A percentile compares a stretch with the other conserved stretches of the same genome.
These are phyloP conservation scores for Trifolium pratense DNA, from an alignment of 306 rosid species.

Conservation along the genomic window DNA sequence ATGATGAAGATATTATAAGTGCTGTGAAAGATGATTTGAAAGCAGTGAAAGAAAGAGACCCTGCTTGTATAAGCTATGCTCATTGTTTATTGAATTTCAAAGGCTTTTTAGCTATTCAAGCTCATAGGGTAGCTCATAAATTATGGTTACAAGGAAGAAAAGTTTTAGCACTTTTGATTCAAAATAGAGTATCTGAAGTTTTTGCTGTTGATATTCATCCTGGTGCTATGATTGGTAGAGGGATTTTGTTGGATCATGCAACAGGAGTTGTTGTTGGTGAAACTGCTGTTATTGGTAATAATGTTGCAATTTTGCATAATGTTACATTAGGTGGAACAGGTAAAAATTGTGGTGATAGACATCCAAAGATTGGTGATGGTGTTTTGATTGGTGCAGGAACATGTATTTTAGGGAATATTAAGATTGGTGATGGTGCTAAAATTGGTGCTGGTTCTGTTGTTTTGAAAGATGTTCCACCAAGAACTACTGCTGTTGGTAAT, in stretches of 20 bases:
- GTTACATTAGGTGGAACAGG: slow-evolving; percentile 97
- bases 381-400: slow-evolving; percentile 94
- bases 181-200: slow-evolving; percentile 80
- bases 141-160: slow-evolving; percentile 71
- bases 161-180: slow-evolving; percentile 70
- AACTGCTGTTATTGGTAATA: slow-evolving; percentile 82
- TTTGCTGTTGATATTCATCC: slow-evolving; percentile 91
- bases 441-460: slow-evolving; percentile 95
- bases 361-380: slow-evolving; percentile 91
- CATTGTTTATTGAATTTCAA: slow-evolving; percentile 88
- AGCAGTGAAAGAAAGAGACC: slow-evolving; percentile 83
- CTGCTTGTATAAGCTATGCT: slow-evolving; percentile 84
- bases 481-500: slow-evolving; percentile 89
- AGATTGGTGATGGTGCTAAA: slow-evolving; percentile 85
- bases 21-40: slow-evolving; percentile 54
- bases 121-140: slow-evolving; percentile 77
- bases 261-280: slow-evolving; percentile 91
- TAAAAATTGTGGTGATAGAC: slow-evolving; percentile 75
- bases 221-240: slow-evolving; percentile 77
- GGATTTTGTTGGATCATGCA: slow-evolving; percentile 83
- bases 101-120: slow-evolving; percentile 79
- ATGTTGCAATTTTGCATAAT: slow-evolving; percentile 86
- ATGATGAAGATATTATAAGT: slow-evolving; percentile 48
- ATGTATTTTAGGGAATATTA: slow-evolving; percentile 83
- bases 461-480: slow-evolving; percentile 82